Percentiles rank a stretch among this genome's conserved stretches.
These are phyloP conservation scores for Rutstroemia sp. DNA, from an alignment of 2,329 filamentous ascomycete genomes.

Conservation along the genomic window DNA sequence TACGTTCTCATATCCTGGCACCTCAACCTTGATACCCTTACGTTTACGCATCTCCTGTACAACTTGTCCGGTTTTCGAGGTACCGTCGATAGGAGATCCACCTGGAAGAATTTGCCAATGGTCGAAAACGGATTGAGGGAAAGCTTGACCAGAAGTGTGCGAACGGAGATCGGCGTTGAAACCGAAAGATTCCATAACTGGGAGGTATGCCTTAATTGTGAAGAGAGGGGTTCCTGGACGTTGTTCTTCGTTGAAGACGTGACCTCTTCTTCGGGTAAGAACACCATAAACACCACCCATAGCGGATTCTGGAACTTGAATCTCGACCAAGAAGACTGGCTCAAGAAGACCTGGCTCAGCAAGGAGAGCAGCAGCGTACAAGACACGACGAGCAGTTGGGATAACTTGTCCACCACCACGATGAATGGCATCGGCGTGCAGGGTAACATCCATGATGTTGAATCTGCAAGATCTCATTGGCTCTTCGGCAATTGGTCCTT, in stretches of 20 bases:
- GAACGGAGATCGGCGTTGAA: slow-evolving; percentile 97
- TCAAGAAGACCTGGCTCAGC: slow-evolving; percentile 88
- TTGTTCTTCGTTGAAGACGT: slow-evolving; percentile 98
- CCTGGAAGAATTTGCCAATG: slow-evolving; percentile 96
- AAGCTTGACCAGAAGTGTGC: slow-evolving; percentile 92
- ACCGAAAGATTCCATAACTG: slow-evolving; percentile 96
- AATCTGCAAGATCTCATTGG: slow-evolving; percentile 95
- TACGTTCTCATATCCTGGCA: slow-evolving; percentile 92
- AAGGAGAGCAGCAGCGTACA: slow-evolving; percentile 88
- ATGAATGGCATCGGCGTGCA: slow-evolving; percentile 99
- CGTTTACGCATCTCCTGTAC: slow-evolving; percentile 92
- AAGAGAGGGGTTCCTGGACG: slow-evolving; percentile 97
- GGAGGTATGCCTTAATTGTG: slow-evolving; percentile 97
- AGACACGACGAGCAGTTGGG: slow-evolving; percentile 92
- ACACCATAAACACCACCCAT: slow-evolving; percentile 99
- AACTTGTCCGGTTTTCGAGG: slow-evolving; percentile 74
- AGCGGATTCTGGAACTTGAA: slow-evolving; percentile 95
- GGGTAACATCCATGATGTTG: slow-evolving; percentile 99
- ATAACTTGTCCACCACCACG: slow-evolving; percentile 99
- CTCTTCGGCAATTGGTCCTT: slow-evolving; percentile 97
- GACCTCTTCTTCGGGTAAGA: slow-evolving; percentile 93
- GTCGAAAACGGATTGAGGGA: slow-evolving; percentile 98
- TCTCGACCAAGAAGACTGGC: slow-evolving; percentile 98
- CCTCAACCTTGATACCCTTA: slow-evolving; percentile 97
- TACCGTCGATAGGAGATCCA: slow-evolving; percentile 81